A percentile compares a stretch with the other conserved stretches of the same genome.
Conservation (phyloP, 306 rosid genomes). For the Echinosophora koreensis region DNA sequence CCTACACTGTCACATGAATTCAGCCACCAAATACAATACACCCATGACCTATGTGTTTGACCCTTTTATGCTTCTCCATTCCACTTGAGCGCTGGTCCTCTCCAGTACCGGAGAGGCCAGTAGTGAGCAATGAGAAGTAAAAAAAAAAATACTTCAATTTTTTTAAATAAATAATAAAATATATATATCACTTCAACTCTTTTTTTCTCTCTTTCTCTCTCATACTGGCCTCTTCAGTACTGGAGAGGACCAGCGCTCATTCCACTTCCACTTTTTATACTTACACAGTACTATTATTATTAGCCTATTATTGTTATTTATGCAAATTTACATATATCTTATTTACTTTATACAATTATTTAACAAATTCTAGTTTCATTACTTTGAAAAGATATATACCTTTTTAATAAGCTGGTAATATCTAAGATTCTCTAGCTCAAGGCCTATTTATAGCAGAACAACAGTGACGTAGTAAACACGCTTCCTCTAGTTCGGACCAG, state of each 20-base stretch:
- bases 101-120: too few species aligned
- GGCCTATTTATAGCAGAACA: neutral
- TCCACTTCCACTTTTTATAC: neutral
- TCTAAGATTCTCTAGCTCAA: neutral
- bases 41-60: neutral
- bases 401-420: neutral
- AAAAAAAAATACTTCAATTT: too few species aligned
- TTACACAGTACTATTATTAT: neutral
- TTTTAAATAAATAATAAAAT: too few species aligned
- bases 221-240: too few species aligned
- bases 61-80: neutral
- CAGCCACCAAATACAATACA: slow-evolving; percentile 13
- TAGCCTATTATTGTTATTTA: neutral
- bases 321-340: neutral
- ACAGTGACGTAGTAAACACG: slow-evolving; percentile 11
- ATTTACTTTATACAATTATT: neutral
- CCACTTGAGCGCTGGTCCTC: too few species aligned
- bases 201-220: too few species aligned
- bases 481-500: neutral
- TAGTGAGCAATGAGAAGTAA: too few species aligned
- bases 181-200: too few species aligned
- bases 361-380: neutral
- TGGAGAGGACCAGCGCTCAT: too few species aligned
- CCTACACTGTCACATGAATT: slow-evolving; percentile 42
- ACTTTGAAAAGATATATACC: neutral